Evolutionary conservation across 257 asterid genomes (phyloP).

Genomic region (Petunia axillaris): DNA sequence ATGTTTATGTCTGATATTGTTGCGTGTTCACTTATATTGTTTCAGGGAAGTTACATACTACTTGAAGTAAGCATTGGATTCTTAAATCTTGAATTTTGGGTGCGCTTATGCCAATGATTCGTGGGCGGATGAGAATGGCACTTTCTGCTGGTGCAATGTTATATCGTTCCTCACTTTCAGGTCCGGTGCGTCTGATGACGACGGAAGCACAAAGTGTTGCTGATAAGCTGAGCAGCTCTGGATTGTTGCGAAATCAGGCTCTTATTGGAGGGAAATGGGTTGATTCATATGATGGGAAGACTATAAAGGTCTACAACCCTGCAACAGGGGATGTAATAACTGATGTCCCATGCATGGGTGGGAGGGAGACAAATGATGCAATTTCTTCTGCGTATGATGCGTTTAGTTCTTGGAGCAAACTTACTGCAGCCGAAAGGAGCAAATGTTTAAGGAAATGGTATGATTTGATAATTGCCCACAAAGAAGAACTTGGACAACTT

Average conservation of each 20-base stretch:
- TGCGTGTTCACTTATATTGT: not conserved
- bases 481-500: constrained; percentile 93
- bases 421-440: constrained; percentile 94
- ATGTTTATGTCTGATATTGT: not conserved
- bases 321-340: constrained; percentile 91
- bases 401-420: constrained; percentile 88
- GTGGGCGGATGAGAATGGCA: constrained; percentile 21
- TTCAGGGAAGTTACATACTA: not conserved
- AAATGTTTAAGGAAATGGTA: constrained; percentile 81
- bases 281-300: constrained; percentile 89
- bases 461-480: constrained; percentile 78
- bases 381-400: constrained; percentile 85
- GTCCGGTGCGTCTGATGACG: constrained; percentile 46
- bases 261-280: constrained; percentile 92
- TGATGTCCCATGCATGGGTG: constrained; percentile 86
- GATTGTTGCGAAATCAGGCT: constrained; percentile 78
- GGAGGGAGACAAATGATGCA: constrained; percentile 91
- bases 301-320: constrained; percentile 83
- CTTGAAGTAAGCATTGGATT: not conserved
- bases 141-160: constrained; percentile 25
- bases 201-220: constrained; percentile 63
- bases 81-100: constrained; percentile 1
- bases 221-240: constrained; percentile 67
- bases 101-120: constrained; percentile 14
- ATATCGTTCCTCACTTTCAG: constrained; percentile 24